These are phyloP conservation scores for Amanita inopinata DNA, from an alignment of 768 basidiomycete genomes.

Conservation along the genomic window DNA sequence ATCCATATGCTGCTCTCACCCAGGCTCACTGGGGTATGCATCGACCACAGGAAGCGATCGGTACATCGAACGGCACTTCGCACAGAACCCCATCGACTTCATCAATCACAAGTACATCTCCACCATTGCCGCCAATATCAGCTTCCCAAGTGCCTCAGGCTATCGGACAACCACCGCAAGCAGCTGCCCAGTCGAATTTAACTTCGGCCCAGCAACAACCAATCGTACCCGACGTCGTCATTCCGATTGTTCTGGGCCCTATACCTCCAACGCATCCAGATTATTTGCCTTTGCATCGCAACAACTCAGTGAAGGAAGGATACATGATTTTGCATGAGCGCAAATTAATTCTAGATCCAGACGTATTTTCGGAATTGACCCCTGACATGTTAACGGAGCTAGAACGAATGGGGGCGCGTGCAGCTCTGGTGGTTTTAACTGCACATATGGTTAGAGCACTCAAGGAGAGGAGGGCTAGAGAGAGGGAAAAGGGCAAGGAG, in stretches of 20 bases:
- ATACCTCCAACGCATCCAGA: conserved; percentile 56
- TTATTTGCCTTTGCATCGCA: conserved; percentile 34
- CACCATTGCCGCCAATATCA: conserved; percentile 19
- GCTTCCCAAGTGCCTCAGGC: conserved; percentile 14
- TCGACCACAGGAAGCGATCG: conserved; percentile 6
- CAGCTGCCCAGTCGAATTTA: conserved; percentile 8
- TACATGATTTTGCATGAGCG: conserved; percentile 80
- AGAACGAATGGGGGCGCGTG: conserved; percentile 72
- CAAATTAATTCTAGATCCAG: conserved; percentile 75
- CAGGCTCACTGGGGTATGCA: conserved; percentile 10
- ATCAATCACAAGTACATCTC: conserved; percentile 9
- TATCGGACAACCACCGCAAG: conserved; percentile 8
- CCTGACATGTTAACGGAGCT: conserved; percentile 64
- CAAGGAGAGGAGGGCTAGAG: conserved; percentile 58
- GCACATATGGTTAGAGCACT: conserved; percentile 77
- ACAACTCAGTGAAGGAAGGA: conserved; percentile 42
- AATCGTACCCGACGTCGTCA: conserved; percentile 44
- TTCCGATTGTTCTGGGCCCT: conserved; percentile 72
- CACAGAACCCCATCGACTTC: not conserved
- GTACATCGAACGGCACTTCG: not conserved
- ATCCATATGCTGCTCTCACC: conserved; percentile 11
- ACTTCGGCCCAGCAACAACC: conserved; percentile 12
- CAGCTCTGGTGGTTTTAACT: conserved; percentile 74
- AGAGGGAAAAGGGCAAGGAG: conserved; percentile 28
- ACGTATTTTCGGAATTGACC: conserved; percentile 72